These are phyloP conservation scores for Lodderomyces theae DNA, from an alignment of 1,139 yeast species.

Conservation along the genomic window DNA sequence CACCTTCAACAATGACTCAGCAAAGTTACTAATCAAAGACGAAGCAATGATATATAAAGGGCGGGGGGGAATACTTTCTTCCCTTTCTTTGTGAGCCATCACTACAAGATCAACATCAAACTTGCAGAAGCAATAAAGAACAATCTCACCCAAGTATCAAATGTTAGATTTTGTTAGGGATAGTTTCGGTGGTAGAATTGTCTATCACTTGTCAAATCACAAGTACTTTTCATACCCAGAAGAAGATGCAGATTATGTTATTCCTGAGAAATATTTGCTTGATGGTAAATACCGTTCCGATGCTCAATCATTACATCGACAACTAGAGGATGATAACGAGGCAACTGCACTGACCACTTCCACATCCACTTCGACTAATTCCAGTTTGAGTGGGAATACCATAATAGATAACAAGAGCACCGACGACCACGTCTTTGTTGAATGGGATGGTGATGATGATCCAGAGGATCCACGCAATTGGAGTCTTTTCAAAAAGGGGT, in stretches of 20 bases:
- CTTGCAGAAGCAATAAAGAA: too few relatives aligned
- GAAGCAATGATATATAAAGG: too few relatives aligned
- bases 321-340: neutral
- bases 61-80: too few relatives aligned
- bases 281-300: slow-evolving; percentile 3
- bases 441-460: slow-evolving; percentile 52
- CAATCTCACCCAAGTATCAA: neutral
- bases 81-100: too few relatives aligned
- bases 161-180: slow-evolving; percentile 25
- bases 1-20: too few relatives aligned
- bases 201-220: slow-evolving; percentile 32
- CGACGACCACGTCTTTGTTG: slow-evolving; percentile 18
- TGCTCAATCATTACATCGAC: neutral
- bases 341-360: neutral
- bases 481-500: slow-evolving; percentile 37
- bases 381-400: neutral
- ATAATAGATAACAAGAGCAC: neutral
- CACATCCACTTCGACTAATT: neutral
- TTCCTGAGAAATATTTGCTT: slow-evolving; percentile 30
- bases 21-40: too few relatives aligned
- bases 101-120: too few relatives aligned
- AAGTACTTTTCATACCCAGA: slow-evolving; percentile 30
- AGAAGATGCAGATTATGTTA: slow-evolving; percentile 29
- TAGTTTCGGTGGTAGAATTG: slow-evolving; percentile 33
- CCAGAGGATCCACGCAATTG: slow-evolving; percentile 61